These are phyloP conservation scores for Periconia sp. DNA, from an alignment of 2,329 filamentous ascomycete genomes.

Conservation along the genomic window DNA sequence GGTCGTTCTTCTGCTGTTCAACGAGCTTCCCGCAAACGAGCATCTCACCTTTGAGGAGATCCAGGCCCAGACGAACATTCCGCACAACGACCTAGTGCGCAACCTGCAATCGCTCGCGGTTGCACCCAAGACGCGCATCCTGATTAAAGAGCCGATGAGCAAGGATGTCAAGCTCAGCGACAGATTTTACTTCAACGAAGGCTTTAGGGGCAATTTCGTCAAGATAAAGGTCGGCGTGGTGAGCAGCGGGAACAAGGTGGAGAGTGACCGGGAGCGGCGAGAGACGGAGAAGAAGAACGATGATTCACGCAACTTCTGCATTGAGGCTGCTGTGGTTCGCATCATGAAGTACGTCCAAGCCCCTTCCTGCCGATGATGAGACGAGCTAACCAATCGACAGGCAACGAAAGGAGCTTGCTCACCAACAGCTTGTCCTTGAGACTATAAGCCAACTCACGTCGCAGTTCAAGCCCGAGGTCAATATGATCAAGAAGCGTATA, in stretches of 20 bases:
- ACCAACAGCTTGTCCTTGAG: conserved; percentile 73
- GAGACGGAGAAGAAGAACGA: conserved; percentile 79
- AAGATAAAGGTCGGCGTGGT: conserved; percentile 91
- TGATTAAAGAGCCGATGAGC: conserved; percentile 79
- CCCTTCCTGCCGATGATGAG: background rate
- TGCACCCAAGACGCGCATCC: conserved; percentile 79
- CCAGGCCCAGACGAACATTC: conserved; percentile 80
- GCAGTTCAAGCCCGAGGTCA: conserved; percentile 77
- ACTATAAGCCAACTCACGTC: conserved; percentile 71
- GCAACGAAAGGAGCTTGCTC: conserved; percentile 74
- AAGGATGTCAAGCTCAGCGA: conserved; percentile 80
- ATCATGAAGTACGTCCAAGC: conserved; percentile 79
- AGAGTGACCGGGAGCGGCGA: conserved; percentile 70
- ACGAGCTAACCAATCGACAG: conserved; percentile 50
- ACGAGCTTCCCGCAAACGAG: conserved; percentile 66
- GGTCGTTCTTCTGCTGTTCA: conserved; percentile 89
- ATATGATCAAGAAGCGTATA: conserved; percentile 81
- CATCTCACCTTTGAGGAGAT: conserved; percentile 75
- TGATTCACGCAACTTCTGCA: conserved; percentile 71
- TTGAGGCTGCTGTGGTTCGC: conserved; percentile 78
- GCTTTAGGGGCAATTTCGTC: conserved; percentile 81
- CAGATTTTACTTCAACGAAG: conserved; percentile 79
- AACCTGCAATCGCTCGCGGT: conserved; percentile 83
- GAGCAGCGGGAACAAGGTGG: conserved; percentile 80
- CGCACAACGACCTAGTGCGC: conserved; percentile 73